Evolutionary conservation across 2,329 filamentous ascomycete species (phyloP), one percentile per base, ranked within the genome.

Genomic region (Pseudonectria buxi): DNA sequence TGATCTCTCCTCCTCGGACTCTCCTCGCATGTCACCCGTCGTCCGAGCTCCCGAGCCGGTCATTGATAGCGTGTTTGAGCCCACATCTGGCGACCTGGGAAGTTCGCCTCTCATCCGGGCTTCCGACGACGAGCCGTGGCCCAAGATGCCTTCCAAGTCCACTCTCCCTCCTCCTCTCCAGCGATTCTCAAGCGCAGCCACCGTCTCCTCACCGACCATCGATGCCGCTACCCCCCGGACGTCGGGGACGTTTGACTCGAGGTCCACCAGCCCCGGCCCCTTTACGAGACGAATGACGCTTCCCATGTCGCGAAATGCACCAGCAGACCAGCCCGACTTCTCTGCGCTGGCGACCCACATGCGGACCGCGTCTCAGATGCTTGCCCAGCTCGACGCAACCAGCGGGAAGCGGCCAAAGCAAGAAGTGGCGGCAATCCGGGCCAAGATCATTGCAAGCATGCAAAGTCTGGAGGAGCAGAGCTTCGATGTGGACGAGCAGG

Each of bases 381-480:
- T 92, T 28, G 83, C 86, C 11, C 86, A 92, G 51, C 70, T 92
- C 9, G 85, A 92, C 40, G 76, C 83, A 2, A 90, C 83, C 14
- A 82, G 82, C 45, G 82, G 84, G 18, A 92, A 90, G 61, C 72
- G 86, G 24, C 86, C 86, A 2, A 83, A 76, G 54, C 77, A 80
- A 22, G 86, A 92, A 60, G 86, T 92, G 4, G 86, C 84, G 13
- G 83, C 85, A 7, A 92, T 92, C 57, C 75, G 86, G 48, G 80
- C 84, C 27, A 88, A 86, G 62, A 92, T 92, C 45, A 92, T 92
- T 50, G 86, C 86, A 3, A 90, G 85, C 58, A 92, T 92, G 86
- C 86, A 92, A 57, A 87, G 75, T 46, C 64, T 92, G 7, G 86
- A 92, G 58, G 86, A 92, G 58, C 83, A 90, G 57, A 89, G 80